phyloP scores from a whole-genome alignment of 345 rosid species.

The Trapa bicornis region DNA sequence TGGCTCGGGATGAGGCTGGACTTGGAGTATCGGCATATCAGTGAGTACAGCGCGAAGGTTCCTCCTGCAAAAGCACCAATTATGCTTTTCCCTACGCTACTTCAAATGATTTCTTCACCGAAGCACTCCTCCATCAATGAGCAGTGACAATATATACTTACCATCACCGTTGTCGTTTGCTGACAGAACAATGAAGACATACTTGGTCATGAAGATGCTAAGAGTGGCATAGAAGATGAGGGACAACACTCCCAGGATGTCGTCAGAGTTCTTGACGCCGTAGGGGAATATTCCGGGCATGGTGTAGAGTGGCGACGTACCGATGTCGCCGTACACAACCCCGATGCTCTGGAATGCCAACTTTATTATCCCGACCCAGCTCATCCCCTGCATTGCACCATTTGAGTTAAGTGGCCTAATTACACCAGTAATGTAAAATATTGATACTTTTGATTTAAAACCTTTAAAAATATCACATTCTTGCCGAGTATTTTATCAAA shows the following conservation, averaged over 20 bases:
- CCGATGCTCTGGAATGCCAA: conserved; percentile 27
- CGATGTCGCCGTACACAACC: conserved; percentile 28
- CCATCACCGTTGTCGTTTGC: conserved; percentile 30
- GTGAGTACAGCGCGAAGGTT: conserved; percentile 23
- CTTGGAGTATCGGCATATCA: conserved; percentile 23
- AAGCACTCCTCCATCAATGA: no score
- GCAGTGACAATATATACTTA: not conserved
- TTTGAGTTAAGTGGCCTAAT: not conserved
- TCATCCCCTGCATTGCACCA: conserved; percentile 2
- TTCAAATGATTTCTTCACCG: not conserved
- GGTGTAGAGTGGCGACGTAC: conserved; percentile 24
- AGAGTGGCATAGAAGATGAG: conserved; percentile 17
- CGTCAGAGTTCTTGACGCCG: conserved; percentile 14
- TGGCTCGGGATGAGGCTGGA: conserved; percentile 17
- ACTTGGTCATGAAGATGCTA: conserved; percentile 13
- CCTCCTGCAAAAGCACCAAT: conserved; percentile 14
- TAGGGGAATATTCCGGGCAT: conserved; percentile 10
- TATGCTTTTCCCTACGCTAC: no score
- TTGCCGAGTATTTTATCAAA: no score
- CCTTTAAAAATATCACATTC: no score
- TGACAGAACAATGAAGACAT: conserved; percentile 14
- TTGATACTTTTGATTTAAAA: no score
- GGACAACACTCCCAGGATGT: conserved; percentile 17
- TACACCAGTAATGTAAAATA: no score
- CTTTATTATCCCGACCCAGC: conserved; percentile 5